Percentiles rank a stretch among this genome's conserved stretches.
Evolutionary conservation across 106 monocot genomes (phyloP).

Genomic region (Gastrodia elata): DNA sequence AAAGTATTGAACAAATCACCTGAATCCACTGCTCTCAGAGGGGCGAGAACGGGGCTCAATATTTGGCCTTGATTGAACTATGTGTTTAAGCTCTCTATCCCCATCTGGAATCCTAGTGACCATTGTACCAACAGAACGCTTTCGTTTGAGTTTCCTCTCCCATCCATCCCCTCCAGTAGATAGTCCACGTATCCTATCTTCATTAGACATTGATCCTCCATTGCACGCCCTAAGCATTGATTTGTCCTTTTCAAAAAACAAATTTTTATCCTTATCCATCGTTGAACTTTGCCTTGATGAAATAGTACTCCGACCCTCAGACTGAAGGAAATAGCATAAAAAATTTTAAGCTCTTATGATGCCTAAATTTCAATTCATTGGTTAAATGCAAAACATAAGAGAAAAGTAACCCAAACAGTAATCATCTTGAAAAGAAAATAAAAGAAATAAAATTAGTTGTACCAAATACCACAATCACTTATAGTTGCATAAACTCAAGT

Average conservation of each 20-base stretch:
- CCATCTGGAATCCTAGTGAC: constrained; percentile 42
- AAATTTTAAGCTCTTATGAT: not conserved
- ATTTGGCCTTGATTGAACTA: constrained; percentile 34
- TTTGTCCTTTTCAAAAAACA: constrained; percentile 56
- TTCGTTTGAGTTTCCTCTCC: constrained; percentile 76
- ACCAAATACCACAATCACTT: not conserved
- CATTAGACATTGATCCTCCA: constrained; percentile 23
- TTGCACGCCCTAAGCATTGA: constrained; percentile 32
- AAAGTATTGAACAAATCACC: constrained; percentile 24
- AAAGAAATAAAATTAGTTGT: not conserved
- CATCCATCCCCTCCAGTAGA: constrained; percentile 63
- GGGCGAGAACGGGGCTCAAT: constrained; percentile 40
- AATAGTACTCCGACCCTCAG: constrained; percentile 47
- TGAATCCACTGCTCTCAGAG: constrained; percentile 42
- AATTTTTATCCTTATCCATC: constrained; percentile 42
- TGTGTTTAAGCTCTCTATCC: constrained; percentile 56
- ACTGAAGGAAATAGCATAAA: constrained; percentile 23
- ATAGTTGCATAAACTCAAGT: not conserved
- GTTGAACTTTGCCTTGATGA: constrained; percentile 37
- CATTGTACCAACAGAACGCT: constrained; percentile 63
- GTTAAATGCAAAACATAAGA: not conserved
- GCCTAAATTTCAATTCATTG: not conserved
- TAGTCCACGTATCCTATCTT: constrained; percentile 54
- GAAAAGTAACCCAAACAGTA: not conserved
- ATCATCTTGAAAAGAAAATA: not conserved